Evolutionary conservation across 371 early-diverging fungal species (phyloP), one percentile per base, ranked within the genome.

Genomic region (Lichtheimia corymbifera): DNA sequence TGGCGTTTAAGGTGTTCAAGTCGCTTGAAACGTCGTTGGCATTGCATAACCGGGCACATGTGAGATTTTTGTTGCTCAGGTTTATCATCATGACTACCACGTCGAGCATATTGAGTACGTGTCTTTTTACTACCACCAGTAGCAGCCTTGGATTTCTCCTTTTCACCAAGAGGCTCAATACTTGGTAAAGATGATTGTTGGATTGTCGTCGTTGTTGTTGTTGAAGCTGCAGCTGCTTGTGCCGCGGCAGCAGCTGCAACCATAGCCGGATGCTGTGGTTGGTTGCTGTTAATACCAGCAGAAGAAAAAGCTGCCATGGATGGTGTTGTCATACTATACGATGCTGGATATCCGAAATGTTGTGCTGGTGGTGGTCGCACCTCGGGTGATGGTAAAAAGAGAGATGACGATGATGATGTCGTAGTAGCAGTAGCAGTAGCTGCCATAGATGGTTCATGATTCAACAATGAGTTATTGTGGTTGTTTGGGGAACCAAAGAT

Each of bases 1-100:
- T 95, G 96, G n/a, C 97, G 82, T 63, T 92, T 91, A 57, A 96
- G 73, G 70, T 95, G 95, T 68, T 96, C 96, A 45, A 87, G 78
- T 5, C 95, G 83, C 66, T 94, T 95, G 67, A 88, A 88, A 17
- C 77, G 65, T 40, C 79, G 74, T 25, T 73, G 76, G 55, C 88
- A 87, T 11, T 72, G 66, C 47, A 80, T 64, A 2, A 82, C 66
- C 27, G 73, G 66, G 49, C 87, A 87, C 3, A 75, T 69, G 55
- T 83, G 76, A 0, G 74, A 55, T 50, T 73, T 70, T 58, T 61
- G 61, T 17, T 66, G 66, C 28, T 43, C 57, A 35, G 35, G 35
- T 35, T 35, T 35, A 35, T 35, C 35, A 35, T 35, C 35, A 24
- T 18, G 47, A 18, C 25, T 24, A 43, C 58, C 14, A 28, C 44